Percentiles rank a stretch among this genome's conserved stretches.
Conservation (phyloP, 345 rosid genomes). For the Gossypium sturtianum region DNA sequence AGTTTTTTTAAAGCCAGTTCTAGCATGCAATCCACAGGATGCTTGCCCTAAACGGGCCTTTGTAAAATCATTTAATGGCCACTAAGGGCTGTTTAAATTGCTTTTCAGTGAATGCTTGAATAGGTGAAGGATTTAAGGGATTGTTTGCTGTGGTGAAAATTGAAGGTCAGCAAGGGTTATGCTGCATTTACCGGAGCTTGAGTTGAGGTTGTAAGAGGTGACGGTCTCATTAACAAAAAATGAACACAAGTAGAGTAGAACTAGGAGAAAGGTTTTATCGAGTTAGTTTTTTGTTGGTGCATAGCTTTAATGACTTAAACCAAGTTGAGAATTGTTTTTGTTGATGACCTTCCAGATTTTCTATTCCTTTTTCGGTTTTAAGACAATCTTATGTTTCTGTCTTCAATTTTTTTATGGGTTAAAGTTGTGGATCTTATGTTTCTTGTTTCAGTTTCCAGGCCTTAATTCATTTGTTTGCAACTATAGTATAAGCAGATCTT, state of each 20-base stretch:
- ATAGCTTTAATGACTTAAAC: background rate
- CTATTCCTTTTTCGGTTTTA: background rate
- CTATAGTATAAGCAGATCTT: background rate
- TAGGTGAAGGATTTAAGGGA: conserved; percentile 13
- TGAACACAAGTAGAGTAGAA: background rate
- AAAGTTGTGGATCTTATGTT: background rate
- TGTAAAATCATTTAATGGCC: conserved; percentile 9
- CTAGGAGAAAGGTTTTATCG: background rate
- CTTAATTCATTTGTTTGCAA: conserved; percentile 6
- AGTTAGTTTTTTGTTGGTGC: background rate
- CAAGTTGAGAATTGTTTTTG: background rate
- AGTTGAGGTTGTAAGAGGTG: conserved; percentile 13
- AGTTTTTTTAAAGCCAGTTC: background rate
- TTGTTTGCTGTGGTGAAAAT: conserved; percentile 12
- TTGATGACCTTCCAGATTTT: background rate
- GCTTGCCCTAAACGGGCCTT: background rate
- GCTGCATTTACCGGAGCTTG: conserved; percentile 5
- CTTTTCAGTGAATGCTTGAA: conserved; percentile 13
- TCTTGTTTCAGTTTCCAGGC: conserved; percentile 1
- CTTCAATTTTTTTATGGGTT: background rate
- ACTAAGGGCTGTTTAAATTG: conserved; percentile 9
- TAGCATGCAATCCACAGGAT: background rate
- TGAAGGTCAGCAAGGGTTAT: conserved; percentile 7
- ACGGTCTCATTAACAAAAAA: background rate
- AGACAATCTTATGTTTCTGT: background rate